Base-by-base conservation (phyloP, 2,329 filamentous ascomycete genomes). In the Pseudogymnoascus sp. region DNA sequence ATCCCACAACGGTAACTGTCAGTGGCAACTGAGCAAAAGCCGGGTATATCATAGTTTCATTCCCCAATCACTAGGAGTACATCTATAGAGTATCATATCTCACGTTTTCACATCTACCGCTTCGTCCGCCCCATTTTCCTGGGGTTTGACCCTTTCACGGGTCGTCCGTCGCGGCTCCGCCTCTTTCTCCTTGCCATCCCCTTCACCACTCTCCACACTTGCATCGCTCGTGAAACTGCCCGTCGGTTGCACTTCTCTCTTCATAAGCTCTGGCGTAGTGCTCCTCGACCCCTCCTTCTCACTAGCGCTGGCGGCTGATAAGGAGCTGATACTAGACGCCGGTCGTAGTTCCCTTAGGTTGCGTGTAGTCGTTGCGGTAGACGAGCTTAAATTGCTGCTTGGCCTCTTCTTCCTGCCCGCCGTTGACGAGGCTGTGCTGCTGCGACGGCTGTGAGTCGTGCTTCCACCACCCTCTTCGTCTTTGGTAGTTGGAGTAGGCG, bases 401-500 rank as follows among this genome's bases (percentile, higher is more conserved):
- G 34, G 57, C 57, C 34, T 38, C 47, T 54, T 54, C 47, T 54
- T 54, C 47, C 47, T 54, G 28, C 47, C 47, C 3, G 47, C 47
- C 6, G 47, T 54, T 14, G 47, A 54, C 1, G 57, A 58, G 34
- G 57, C 57, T 11, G 57, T 58, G 34, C 34, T 38, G 20, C 34
- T 38, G 16, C 57, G 57, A 9, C 57, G 57, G 37, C 57, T 58
- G 38, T 58, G 57, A 14, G 37, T 39, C 2, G 20, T 58, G 14
- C 37, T 39, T 30, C 57, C 57, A 22, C 57, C 34, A 25, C 57
- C 57, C 57, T 20, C 66, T 65, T 61, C 67, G 63, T 9, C 64
- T 62, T 50, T 68, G 68, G 35, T 67, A 14, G 28, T 54, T 14
- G 47, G 47, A 63, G 8, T 50, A 62, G 25, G 65, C 32, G 14